Conservation (phyloP, 2,329 filamentous ascomycete species). For the Colletotrichum brevisporum region DNA sequence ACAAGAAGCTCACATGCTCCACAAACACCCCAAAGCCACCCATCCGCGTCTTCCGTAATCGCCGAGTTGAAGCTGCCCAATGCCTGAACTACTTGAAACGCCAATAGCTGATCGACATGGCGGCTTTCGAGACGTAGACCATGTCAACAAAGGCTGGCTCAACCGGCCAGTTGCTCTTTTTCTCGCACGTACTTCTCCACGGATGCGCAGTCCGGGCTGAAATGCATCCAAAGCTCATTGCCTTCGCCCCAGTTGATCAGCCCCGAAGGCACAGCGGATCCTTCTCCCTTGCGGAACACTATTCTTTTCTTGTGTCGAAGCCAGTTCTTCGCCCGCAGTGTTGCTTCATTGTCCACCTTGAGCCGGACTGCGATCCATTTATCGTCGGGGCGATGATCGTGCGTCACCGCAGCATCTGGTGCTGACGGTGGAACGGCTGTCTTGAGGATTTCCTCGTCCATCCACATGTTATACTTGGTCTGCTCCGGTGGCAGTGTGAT, state of each 20-base stretch:
- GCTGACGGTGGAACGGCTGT: slow-evolving; percentile 47
- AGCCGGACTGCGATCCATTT: slow-evolving; percentile 72
- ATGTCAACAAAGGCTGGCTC: background rate
- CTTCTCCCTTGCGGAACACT: slow-evolving; percentile 45
- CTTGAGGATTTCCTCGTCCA: slow-evolving; percentile 66
- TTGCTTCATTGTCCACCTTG: slow-evolving; percentile 71
- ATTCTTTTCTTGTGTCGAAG: slow-evolving; percentile 53
- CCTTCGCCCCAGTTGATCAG: slow-evolving; percentile 49
- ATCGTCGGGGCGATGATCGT: slow-evolving; percentile 67
- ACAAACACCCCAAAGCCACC: background rate
- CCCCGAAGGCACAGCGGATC: slow-evolving; percentile 49
- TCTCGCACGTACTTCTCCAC: slow-evolving; percentile 42
- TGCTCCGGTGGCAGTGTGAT: slow-evolving; percentile 64
- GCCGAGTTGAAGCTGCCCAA: background rate
- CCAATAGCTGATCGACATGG: background rate
- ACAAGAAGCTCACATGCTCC: background rate
- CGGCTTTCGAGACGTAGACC: background rate
- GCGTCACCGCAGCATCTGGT: slow-evolving; percentile 60
- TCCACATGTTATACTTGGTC: slow-evolving; percentile 65
- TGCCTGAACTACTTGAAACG: background rate
- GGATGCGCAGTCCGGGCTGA: slow-evolving; percentile 46
- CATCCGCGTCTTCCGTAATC: background rate
- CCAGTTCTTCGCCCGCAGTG: slow-evolving; percentile 61
- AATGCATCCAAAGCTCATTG: slow-evolving; percentile 51
- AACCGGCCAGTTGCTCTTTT: slow-evolving; percentile 12